Evolutionary conservation across 2,329 filamentous ascomycete species (phyloP), one percentile per base, ranked within the genome.

Genomic region (Beauveria brongniartii): DNA sequence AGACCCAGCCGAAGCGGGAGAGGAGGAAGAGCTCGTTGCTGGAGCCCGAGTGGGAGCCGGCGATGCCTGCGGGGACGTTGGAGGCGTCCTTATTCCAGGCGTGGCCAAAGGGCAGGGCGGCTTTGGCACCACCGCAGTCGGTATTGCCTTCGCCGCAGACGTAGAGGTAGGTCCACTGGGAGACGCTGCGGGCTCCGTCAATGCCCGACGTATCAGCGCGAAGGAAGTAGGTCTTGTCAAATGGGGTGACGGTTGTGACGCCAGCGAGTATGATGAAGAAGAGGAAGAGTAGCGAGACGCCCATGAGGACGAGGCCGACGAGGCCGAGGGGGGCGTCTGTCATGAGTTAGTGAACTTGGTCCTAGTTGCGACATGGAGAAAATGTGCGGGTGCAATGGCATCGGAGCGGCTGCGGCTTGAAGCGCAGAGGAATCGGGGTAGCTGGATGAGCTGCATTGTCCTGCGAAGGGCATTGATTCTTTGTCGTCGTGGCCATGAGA

Each of bases 121-220:
- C 80, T 20, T 84, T 81, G 3, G 83, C 73, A 1, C 69, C 69
- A 63, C 85, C 82, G 75, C 91, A 97, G 74, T 89, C 75, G 56
- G 78, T 79, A 71, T 86, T 83, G 64, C 76, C 77, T 34, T 78
- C 78, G 57, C 86, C 84, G 76, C 92, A 96, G 64, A 95, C 79
- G 73, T 90, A 87, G 80, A 95, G 94, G 76, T 89, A 96, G 41
- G 92, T 95, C 93, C 93, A 97, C 76, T 93, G 87, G 14, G 91
- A 87, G 20, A 82, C 68, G 55, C 79, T 64, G 57, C 87, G 83
- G 14, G 91, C 87, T 48, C 87, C 86, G 3, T 82, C 78, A 69
- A 96, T 92, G 69, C 80, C 84, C 37, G 77, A 78, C 1, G 92
- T 96, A 70, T 89, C 82, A 68, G 90, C 90, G 70, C 88, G 81